A percentile compares a stretch with the other conserved stretches of the same genome.
These are phyloP conservation scores for Lindgomyces ingoldianus DNA, from an alignment of 495 filamentous ascomycete genomes.

Conservation along the genomic window DNA sequence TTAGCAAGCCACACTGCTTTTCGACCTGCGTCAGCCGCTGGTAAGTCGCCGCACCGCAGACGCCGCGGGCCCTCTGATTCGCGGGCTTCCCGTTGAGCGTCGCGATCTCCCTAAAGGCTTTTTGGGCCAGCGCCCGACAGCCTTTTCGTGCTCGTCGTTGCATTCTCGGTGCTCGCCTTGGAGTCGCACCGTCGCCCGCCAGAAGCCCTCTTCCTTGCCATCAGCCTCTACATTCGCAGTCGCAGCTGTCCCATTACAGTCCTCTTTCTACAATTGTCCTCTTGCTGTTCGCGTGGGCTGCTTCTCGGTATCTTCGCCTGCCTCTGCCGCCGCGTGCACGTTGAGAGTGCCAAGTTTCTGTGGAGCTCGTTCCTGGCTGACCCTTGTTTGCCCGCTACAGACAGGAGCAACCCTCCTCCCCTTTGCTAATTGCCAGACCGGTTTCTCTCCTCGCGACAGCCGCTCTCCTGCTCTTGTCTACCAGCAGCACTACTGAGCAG, in stretches of 20 bases:
- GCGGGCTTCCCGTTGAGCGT: constrained; percentile 6
- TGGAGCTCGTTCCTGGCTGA: constrained; percentile 24
- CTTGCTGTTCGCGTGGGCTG: background rate
- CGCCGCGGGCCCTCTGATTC: constrained; percentile 11
- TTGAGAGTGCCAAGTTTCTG: constrained; percentile 3
- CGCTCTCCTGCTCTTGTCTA: constrained; percentile 2
- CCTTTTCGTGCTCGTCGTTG: constrained; percentile 17
- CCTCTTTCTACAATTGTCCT: background rate
- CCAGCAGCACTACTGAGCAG: constrained; percentile 34
- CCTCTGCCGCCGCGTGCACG: background rate
- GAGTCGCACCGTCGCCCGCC: background rate
- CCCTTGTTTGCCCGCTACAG: constrained; percentile 11
- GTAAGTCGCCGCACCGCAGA: background rate
- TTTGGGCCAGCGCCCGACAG: constrained; percentile 2
- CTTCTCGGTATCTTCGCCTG: background rate
- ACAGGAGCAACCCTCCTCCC: constrained; percentile 20
- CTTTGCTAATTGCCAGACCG: background rate
- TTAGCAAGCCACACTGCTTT: constrained; percentile 14
- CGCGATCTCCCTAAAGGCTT: constrained; percentile 17
- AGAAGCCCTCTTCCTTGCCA: background rate
- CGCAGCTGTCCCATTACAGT: background rate
- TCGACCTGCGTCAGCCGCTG: constrained; percentile 13
- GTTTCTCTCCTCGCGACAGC: constrained; percentile 9
- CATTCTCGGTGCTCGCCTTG: no score
- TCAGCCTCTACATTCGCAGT: background rate